Evolutionary conservation across 352 stramenopile species (phyloP), one percentile per base, ranked within the genome.

Genomic region (Pythium utonaiense): DNA sequence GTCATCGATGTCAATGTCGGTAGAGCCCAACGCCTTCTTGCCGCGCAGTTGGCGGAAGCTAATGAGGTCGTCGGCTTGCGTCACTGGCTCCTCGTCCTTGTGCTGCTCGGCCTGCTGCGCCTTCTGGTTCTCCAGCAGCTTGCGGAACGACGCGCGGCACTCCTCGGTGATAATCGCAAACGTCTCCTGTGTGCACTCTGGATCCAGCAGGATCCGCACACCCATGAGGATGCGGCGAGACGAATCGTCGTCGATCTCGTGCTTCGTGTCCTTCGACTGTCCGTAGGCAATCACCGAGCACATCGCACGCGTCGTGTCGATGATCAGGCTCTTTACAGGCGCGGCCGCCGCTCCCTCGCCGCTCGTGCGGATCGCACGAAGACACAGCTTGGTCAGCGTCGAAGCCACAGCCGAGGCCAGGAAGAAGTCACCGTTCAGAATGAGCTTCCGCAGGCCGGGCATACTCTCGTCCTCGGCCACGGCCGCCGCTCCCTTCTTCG

Each of bases 1-100:
- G 74, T 99, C 97, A 68, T 99, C 96, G 66, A 99, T 94, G 77
- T 99, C 97, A 68, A 99, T 93, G 72, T 99, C 96, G 9, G 84
- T 96, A 42, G 69, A 96, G 13, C 88, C 95, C 33, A 97, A 78
- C 13, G 95, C 91, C 58, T 97, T 95, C 63, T 96, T 91, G 42
- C 83, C 90, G 22, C 93, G 88, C 19, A 99, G 71, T 66, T 99
- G 97, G 21, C 96, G 90, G 75, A 99, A 99, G 73, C 96, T 96
- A 74, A 99, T 99, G 50, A 99, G 79, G 68, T 98, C 95, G 69
- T 99, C 96, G n/a, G 85, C 78, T 33, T 91, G 76, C 48, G 87
- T 86, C 42, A 88, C 62, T 13, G 77, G 77, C 49, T 86, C 83
- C 19, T 86, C 83, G 8, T 69, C 63, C 6, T 66, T 63, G 33